phyloP scores from a whole-genome alignment of 106 monocot species.

The Iris macrosiphon region DNA sequence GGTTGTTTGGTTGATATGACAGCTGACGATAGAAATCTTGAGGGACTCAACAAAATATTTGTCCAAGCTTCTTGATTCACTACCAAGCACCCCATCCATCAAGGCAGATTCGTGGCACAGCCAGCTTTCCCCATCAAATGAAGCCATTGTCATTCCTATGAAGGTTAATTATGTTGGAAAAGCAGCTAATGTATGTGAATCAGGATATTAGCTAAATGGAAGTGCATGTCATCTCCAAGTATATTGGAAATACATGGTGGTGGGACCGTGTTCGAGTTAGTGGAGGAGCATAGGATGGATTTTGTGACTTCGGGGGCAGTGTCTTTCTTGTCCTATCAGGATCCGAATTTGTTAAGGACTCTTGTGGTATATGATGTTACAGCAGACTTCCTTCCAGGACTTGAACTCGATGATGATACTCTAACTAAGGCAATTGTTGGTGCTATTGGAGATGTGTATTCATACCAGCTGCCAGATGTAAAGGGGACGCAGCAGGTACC shows the following conservation, averaged over 20 bases:
- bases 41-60: constrained; percentile 49
- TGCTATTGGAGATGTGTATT: constrained; percentile 93
- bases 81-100: constrained; percentile 44
- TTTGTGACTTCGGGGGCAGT: constrained; percentile 98
- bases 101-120: constrained; percentile 35
- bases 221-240: constrained; percentile 94
- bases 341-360: constrained; percentile 93
- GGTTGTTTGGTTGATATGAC: constrained; percentile 92
- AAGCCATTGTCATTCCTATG: constrained; percentile 90
- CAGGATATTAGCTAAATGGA: constrained; percentile 85
- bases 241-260: constrained; percentile 89
- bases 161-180: constrained; percentile 99
- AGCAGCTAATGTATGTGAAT: constrained; percentile 81
- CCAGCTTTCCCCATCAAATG: constrained; percentile 54
- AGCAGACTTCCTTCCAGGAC: constrained; percentile 68
- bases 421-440: constrained; percentile 96
- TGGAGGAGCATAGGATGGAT: constrained; percentile 98
- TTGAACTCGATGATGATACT: constrained; percentile 77
- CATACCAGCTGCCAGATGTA: constrained; percentile 96
- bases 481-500: constrained; percentile 98
- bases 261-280: constrained; percentile 99
- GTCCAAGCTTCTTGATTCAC: constrained; percentile 69
- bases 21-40: constrained; percentile 68
- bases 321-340: constrained; percentile 91
- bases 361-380: constrained; percentile 93